Evolutionary conservation across 139 green algal genomes (phyloP).

Genomic region (Closterium sp.): DNA sequence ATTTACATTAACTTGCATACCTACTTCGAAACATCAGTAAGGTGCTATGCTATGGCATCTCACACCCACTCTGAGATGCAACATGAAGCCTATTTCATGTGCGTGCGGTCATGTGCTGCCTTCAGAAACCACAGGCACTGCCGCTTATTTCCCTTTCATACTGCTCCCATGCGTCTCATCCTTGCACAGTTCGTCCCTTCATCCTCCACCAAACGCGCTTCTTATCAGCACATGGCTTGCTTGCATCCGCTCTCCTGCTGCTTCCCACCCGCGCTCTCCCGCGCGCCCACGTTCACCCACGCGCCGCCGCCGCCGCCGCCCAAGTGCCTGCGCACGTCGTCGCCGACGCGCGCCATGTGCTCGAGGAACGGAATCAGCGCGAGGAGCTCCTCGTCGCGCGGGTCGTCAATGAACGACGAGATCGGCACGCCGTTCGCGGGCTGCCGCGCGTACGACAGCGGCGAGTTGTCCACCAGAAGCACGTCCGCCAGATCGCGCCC

Average conservation of each 20-base stretch:
- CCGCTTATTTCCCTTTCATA: not conserved
- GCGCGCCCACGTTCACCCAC: not conserved
- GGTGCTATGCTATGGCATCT: not conserved
- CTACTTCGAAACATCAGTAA: too few relatives aligned
- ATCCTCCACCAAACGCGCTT: too few relatives aligned
- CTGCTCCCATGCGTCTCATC: not conserved
- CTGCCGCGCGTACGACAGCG: slow-evolving; percentile 95
- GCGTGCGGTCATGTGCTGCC: not conserved
- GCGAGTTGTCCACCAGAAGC: slow-evolving; percentile 98
- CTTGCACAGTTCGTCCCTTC: not conserved
- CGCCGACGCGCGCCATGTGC: not conserved
- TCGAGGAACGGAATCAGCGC: slow-evolving; percentile 14
- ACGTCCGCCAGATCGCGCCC: slow-evolving; percentile 73
- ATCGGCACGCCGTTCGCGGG: slow-evolving; percentile 94
- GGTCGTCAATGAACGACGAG: slow-evolving; percentile 90
- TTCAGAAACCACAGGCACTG: not conserved
- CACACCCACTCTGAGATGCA: not conserved
- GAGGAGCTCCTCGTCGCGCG: slow-evolving; percentile 67
- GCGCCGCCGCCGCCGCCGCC: too few relatives aligned
- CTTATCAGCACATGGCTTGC: not conserved
- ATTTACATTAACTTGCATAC: too few relatives aligned
- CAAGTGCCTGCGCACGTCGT: slow-evolving; percentile 17
- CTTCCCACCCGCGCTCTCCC: not conserved
- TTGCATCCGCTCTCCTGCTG: not conserved
- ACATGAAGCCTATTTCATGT: not conserved